Evolutionary conservation across 768 basidiomycete genomes (phyloP).

Genomic region (Astraeus odoratus): DNA sequence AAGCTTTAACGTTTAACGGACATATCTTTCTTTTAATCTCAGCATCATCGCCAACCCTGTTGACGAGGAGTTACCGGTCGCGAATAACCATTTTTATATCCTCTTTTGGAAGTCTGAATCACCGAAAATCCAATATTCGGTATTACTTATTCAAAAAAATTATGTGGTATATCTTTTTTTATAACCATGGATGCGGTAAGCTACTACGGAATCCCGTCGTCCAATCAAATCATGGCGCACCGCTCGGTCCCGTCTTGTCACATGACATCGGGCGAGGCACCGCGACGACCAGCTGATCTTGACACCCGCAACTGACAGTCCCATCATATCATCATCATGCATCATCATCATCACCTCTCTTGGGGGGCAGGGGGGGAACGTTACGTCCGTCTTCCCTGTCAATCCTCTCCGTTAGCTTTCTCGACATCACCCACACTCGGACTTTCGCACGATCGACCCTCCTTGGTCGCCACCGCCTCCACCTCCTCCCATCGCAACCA

Average conservation of each 20-base stretch:
- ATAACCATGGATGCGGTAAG: background rate
- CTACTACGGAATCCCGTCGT: background rate
- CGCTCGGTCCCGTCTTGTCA: conserved; percentile 11
- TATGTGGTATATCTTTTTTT: background rate
- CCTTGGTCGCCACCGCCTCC: background rate
- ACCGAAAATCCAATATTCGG: background rate
- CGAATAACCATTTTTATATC: conserved; percentile 23
- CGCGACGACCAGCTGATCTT: background rate
- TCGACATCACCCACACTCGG: background rate
- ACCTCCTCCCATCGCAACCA: background rate
- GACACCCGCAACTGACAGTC: background rate
- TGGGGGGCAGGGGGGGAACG: too few species aligned
- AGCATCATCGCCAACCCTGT: conserved; percentile 4
- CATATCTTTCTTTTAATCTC: conserved; percentile 13
- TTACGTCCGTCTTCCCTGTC: background rate
- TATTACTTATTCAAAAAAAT: background rate
- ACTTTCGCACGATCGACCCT: background rate
- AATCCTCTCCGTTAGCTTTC: background rate
- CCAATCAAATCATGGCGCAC: conserved; percentile 4
- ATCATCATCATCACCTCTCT: too few species aligned
- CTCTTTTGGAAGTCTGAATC: background rate
- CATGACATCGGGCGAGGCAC: background rate
- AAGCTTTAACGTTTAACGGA: conserved; percentile 29
- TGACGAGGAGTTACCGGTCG: conserved; percentile 30
- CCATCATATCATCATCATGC: too few species aligned